phyloP scores from a whole-genome alignment of 208 protist genomes.

The Strigomonas culicis region DNA sequence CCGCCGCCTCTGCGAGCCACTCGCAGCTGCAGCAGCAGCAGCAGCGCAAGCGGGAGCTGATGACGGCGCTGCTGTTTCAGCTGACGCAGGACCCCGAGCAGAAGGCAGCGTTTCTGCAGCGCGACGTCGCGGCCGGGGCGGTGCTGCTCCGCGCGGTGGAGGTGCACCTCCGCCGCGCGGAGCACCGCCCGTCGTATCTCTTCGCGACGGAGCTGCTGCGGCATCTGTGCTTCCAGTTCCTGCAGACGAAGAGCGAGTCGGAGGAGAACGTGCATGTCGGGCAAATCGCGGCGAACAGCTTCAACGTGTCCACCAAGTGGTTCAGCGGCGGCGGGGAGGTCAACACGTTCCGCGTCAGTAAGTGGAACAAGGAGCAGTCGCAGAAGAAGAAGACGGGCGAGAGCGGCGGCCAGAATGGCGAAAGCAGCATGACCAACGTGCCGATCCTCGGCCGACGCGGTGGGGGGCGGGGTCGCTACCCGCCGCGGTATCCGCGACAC shows the following conservation, averaged over 20 bases:
- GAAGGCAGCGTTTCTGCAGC: too few relatives aligned
- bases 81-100: conserved; percentile 71
- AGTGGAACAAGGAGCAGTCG: too few relatives aligned
- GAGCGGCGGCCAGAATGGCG: too few relatives aligned
- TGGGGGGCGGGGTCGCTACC: conserved; percentile 2
- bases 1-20: background rate
- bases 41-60: conserved; percentile 43
- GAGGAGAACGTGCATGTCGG: conserved; percentile 62
- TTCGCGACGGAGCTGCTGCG: conserved; percentile 64
- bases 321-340: conserved; percentile 57
- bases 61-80: conserved; percentile 57
- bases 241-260: conserved; percentile 47
- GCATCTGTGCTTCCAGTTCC: conserved; percentile 44
- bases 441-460: too few relatives aligned
- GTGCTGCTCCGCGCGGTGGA: conserved; percentile 57
- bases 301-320: conserved; percentile 31
- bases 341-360: conserved; percentile 57
- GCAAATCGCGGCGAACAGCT: conserved; percentile 43
- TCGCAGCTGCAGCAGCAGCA: conserved; percentile 31
- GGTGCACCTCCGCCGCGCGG: conserved; percentile 47
- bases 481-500: conserved; percentile 18
- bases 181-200: conserved; percentile 34
- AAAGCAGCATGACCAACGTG: too few relatives aligned
- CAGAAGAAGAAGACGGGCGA: too few relatives aligned
- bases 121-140: conserved; percentile 22